These are phyloP conservation scores for Begonia masoniana DNA, from an alignment of 306 rosid species.

Conservation along the genomic window DNA sequence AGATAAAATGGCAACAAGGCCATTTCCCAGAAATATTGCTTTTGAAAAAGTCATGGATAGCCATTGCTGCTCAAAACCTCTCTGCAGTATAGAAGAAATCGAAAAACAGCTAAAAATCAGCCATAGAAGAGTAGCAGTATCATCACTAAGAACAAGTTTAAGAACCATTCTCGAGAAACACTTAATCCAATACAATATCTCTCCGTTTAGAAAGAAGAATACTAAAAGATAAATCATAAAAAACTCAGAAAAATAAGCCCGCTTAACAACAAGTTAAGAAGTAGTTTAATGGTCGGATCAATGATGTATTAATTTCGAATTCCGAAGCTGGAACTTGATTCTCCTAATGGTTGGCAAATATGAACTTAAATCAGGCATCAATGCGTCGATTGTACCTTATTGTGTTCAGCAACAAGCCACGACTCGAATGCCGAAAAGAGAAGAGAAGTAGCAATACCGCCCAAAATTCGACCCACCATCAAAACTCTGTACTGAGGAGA, in stretches of 20 bases:
- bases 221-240: too few species aligned
- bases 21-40: slow-evolving; percentile 91
- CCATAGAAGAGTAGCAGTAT: background rate
- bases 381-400: slow-evolving; percentile 42
- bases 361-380: background rate
- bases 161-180: too few species aligned
- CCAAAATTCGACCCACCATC: slow-evolving; percentile 93
- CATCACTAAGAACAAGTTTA: too few species aligned
- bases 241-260: too few species aligned
- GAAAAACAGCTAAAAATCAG: background rate
- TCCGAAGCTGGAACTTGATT: too few species aligned
- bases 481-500: slow-evolving; percentile 79
- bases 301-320: too few species aligned
- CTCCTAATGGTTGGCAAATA: background rate
- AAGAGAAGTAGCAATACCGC: slow-evolving; percentile 93
- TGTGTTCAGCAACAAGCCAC: slow-evolving; percentile 99
- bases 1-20: slow-evolving; percentile 73
- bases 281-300: too few species aligned
- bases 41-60: slow-evolving; percentile 78
- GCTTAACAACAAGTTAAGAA: too few species aligned
- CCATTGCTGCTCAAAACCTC: slow-evolving; percentile 97
- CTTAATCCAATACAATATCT: too few species aligned
- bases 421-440: slow-evolving; percentile 94
- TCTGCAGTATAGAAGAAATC: slow-evolving; percentile 29
- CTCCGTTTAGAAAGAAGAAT: too few species aligned